These are phyloP conservation scores for Mollisia scopiformis DNA, from an alignment of 2,329 filamentous ascomycete species.

Conservation along the genomic window DNA sequence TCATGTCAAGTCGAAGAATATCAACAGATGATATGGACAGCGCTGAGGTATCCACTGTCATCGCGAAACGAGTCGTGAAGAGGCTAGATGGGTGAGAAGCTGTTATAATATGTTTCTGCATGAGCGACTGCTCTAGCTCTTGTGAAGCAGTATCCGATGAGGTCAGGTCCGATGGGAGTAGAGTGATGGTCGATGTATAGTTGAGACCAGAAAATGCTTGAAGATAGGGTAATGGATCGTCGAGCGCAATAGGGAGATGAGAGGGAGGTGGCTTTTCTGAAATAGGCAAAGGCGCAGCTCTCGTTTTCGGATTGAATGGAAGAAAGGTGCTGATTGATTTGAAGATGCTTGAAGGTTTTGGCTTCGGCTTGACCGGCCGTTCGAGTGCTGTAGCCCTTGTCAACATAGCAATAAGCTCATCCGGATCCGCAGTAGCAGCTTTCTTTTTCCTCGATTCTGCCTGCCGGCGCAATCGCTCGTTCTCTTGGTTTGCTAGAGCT, in stretches of 20 bases:
- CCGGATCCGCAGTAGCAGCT: conserved; percentile 47
- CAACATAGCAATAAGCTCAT: conserved; percentile 33
- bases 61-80: conserved; percentile 59
- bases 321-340: conserved; percentile 34
- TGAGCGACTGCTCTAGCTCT: conserved; percentile 32
- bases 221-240: conserved; percentile 70
- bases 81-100: conserved; percentile 50
- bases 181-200: conserved; percentile 57
- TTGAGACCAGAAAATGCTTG: conserved; percentile 71
- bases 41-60: conserved; percentile 59
- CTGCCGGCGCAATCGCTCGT: conserved; percentile 52
- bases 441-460: conserved; percentile 41
- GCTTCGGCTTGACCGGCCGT: conserved; percentile 10
- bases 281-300: conserved; percentile 36
- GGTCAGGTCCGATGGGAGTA: conserved; percentile 41
- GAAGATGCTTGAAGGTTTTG: conserved; percentile 32
- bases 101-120: conserved; percentile 60
- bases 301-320: conserved; percentile 32
- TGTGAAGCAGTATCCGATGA: conserved; percentile 28
- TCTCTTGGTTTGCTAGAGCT: conserved; percentile 58
- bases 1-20: conserved; percentile 58
- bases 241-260: conserved; percentile 65
- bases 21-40: conserved; percentile 54
- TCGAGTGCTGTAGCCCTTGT: conserved; percentile 27
- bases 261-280: conserved; percentile 52